phyloP scores from a whole-genome alignment of 2,329 filamentous ascomycete species.

The Colletotrichum lentis region DNA sequence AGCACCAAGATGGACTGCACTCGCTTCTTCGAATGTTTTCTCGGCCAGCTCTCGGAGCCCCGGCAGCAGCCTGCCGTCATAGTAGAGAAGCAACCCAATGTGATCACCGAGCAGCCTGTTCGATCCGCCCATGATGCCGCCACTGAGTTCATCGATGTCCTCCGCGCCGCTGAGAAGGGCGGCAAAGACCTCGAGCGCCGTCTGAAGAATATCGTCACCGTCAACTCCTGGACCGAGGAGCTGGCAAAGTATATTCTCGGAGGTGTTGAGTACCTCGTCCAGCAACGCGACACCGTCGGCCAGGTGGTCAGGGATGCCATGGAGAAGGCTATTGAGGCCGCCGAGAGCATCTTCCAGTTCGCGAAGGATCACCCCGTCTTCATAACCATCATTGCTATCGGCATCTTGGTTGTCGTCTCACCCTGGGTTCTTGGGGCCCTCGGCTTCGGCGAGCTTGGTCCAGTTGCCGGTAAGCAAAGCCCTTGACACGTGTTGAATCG shows the following conservation, averaged over 20 bases:
- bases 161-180: conserved; percentile 22
- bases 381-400: conserved; percentile 30
- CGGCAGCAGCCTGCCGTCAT: background rate
- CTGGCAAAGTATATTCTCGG: conserved; percentile 28
- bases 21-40: background rate
- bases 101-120: conserved; percentile 13
- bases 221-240: conserved; percentile 31
- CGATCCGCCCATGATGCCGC: conserved; percentile 15
- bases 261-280: conserved; percentile 25
- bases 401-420: conserved; percentile 26
- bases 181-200: conserved; percentile 16
- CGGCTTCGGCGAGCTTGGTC: conserved; percentile 32
- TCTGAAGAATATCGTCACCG: conserved; percentile 14
- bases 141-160: conserved; percentile 21
- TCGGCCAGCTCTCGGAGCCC: background rate
- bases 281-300: conserved; percentile 25
- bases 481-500: no score
- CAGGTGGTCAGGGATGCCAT: conserved; percentile 20
- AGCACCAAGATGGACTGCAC: conserved; percentile 5
- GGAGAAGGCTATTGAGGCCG: conserved; percentile 19
- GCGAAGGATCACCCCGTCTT: conserved; percentile 24
- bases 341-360: conserved; percentile 12
- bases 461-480: background rate
- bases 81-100: background rate
- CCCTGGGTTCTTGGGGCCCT: conserved; percentile 34